Evolutionary conservation across 2,329 filamentous ascomycete genomes (phyloP).

Genomic region (Clarireedia sp.): DNA sequence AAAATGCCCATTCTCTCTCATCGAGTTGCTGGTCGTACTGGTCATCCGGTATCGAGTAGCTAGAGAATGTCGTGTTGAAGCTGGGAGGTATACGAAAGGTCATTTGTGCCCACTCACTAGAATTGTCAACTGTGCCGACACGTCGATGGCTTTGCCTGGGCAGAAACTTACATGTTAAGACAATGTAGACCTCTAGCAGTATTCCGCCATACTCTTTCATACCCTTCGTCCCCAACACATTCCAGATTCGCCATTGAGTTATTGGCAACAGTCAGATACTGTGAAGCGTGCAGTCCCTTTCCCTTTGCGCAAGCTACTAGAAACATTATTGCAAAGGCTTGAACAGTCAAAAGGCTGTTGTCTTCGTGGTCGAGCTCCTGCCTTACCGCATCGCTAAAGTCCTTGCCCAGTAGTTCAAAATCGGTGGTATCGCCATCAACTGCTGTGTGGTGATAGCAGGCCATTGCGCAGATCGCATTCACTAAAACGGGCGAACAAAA

Average conservation of each 20-base stretch:
- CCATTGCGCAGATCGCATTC: constrained; percentile 30
- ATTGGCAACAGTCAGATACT: constrained; percentile 26
- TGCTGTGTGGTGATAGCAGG: constrained; percentile 25
- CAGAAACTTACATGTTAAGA: constrained; percentile 28
- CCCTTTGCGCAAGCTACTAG: constrained; percentile 24
- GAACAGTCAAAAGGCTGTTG: constrained; percentile 22
- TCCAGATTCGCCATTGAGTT: constrained; percentile 16
- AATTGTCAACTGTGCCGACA: constrained; percentile 16
- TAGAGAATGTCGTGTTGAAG: constrained; percentile 1
- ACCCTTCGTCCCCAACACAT: constrained; percentile 13
- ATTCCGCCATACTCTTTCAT: constrained; percentile 22
- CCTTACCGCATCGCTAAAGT: constrained; percentile 25
- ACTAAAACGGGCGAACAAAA: constrained; percentile 28
- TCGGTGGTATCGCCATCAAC: constrained; percentile 19
- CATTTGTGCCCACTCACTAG: constrained; percentile 30
- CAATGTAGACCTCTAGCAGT: constrained; percentile 28
- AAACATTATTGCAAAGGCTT: constrained; percentile 29
- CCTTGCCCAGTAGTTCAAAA: constrained; percentile 20
- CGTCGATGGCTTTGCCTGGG: not conserved
- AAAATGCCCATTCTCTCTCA: constrained; percentile 21
- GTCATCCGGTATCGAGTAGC: constrained; percentile 5
- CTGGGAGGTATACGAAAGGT: constrained; percentile 25
- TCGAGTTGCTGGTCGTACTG: constrained; percentile 16
- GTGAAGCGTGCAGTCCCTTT: constrained; percentile 22
- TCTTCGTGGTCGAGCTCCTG: constrained; percentile 19